A percentile compares a stretch with the other conserved stretches of the same genome.
Conservation (phyloP, 495 filamentous ascomycete genomes). For the Extremus antarcticus region DNA sequence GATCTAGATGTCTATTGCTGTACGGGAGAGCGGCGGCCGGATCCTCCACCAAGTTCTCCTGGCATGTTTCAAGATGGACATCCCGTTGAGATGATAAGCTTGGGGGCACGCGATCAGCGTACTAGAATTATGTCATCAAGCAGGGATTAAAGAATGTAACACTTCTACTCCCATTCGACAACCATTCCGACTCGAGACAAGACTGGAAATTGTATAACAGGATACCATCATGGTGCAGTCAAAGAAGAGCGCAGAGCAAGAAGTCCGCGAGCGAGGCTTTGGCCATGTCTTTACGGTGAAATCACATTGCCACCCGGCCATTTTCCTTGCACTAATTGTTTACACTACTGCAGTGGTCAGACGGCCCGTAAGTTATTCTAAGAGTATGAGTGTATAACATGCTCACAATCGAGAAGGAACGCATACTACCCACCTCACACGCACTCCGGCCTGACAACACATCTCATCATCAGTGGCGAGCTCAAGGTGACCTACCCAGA, state of each 20-base stretch:
- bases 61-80: neutral
- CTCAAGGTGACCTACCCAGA: constrained; percentile 66
- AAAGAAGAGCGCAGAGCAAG: neutral
- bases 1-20: neutral
- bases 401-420: constrained; percentile 37
- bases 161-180: neutral
- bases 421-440: constrained; percentile 67
- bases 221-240: neutral
- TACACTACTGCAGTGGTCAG: constrained; percentile 20
- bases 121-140: neutral
- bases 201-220: neutral
- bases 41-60: neutral
- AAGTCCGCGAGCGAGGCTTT: neutral
- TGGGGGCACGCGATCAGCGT: neutral
- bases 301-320: neutral
- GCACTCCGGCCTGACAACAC: constrained; percentile 59
- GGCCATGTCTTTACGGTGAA: neutral
- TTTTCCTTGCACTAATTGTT: neutral
- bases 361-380: constrained; percentile 49
- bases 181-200: neutral
- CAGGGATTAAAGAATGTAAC: neutral
- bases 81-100: neutral
- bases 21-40: neutral
- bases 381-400: neutral
- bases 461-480: constrained; percentile 60